phyloP scores from a whole-genome alignment of 352 stramenopile genomes.

The Phytopythium boreale region DNA sequence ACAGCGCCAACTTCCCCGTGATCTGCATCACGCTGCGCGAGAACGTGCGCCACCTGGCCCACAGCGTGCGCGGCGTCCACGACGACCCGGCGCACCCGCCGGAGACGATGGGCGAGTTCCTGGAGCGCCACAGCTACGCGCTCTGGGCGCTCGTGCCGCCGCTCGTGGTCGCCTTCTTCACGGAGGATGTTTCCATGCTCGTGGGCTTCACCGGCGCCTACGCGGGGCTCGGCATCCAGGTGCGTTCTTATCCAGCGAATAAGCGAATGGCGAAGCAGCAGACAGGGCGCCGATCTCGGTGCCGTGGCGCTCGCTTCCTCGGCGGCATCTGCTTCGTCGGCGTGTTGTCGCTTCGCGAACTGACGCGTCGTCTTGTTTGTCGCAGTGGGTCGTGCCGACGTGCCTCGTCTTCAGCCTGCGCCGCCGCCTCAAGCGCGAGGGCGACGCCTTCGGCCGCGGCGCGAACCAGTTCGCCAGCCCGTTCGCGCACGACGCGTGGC shows the following conservation, averaged over 20 bases:
- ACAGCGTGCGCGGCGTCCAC: constrained; percentile 30
- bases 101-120: constrained; percentile 32
- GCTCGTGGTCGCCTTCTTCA: constrained; percentile 83
- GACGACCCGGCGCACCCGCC: constrained; percentile 15
- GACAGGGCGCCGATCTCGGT: neutral
- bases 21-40: constrained; percentile 87
- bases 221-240: constrained; percentile 82
- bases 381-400: constrained; percentile 79
- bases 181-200: constrained; percentile 87
- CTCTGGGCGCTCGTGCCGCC: constrained; percentile 72
- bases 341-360: neutral
- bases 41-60: constrained; percentile 72
- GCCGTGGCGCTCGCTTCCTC: constrained; percentile 3
- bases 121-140: constrained; percentile 61
- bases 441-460: constrained; percentile 10
- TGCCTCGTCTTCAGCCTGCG: constrained; percentile 75
- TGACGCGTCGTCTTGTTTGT: constrained; percentile 2
- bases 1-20: constrained; percentile 78
- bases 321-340: neutral
- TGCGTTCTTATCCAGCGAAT: constrained; percentile 15
- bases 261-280: too few species aligned
- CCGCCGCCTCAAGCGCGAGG: constrained; percentile 40
- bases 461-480: constrained; percentile 77
- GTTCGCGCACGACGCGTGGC: constrained; percentile 59
- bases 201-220: constrained; percentile 86